Conservation (phyloP, 2,329 filamentous ascomycete genomes). For the Beauveria medogensis region DNA sequence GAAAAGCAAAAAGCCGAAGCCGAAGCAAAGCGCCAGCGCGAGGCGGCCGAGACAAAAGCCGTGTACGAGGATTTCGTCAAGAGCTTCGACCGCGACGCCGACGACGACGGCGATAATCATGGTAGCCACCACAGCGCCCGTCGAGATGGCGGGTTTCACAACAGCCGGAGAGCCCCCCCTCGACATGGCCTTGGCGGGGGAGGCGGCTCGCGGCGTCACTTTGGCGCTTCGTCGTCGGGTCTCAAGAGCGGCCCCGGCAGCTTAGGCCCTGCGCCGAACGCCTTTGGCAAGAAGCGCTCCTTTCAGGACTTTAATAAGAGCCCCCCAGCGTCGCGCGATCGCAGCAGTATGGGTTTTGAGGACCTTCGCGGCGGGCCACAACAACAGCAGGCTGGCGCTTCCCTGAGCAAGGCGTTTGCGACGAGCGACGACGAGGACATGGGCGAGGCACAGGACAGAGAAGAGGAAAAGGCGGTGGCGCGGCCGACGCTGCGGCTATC, state of each 20-base stretch:
- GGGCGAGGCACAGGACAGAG: slow-evolving; percentile 31
- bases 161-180: slow-evolving; percentile 14
- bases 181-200: slow-evolving; percentile 22
- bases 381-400: slow-evolving; percentile 22
- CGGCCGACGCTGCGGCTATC: slow-evolving; percentile 56
- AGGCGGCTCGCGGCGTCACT: slow-evolving; percentile 52
- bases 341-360: slow-evolving; percentile 26
- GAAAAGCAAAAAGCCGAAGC: slow-evolving; percentile 84
- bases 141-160: not conserved
- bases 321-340: slow-evolving; percentile 25
- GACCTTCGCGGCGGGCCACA: slow-evolving; percentile 28
- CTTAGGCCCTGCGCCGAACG: slow-evolving; percentile 43
- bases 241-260: slow-evolving; percentile 56
- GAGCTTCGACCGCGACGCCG: slow-evolving; percentile 58
- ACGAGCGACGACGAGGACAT: slow-evolving; percentile 54
- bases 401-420: slow-evolving; percentile 61
- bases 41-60: slow-evolving; percentile 79
- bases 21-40: slow-evolving; percentile 76
- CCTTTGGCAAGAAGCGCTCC: slow-evolving; percentile 46
- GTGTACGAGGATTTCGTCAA: slow-evolving; percentile 85
- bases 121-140: slow-evolving; percentile 5
- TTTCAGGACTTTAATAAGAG: slow-evolving; percentile 28
- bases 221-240: slow-evolving; percentile 38
- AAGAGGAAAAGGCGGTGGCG: slow-evolving; percentile 50
- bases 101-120: slow-evolving; percentile 29